Evolutionary conservation across 148 eudicot genomes (phyloP), one percentile per base, ranked within the genome.

Genomic region (Chenopodium album): DNA sequence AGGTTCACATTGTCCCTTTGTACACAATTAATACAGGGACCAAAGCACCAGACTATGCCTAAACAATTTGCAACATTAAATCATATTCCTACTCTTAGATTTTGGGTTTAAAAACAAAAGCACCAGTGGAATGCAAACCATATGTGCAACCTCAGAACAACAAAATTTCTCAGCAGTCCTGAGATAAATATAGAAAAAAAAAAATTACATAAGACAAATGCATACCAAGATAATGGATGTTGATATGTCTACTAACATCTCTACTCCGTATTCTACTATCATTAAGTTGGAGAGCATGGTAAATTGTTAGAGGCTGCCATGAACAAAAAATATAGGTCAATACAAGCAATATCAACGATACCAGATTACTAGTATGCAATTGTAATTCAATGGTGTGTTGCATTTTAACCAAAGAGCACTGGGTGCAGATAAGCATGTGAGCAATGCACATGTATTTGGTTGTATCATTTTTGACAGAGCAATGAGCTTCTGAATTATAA

Each of bases 151-250:
- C 1, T 13, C 46, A 32, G 17, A 69, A 69, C 48, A 8, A 37
- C 23, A 73, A 73, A n/a, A 12, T 47, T 12, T 32, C 2, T 46
- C 41, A 31, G 76, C 60, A 47, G 26, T 71, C 76, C 11, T 0
- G 14, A 47, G 31, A 73, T 34, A 66, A 67, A 23, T 13, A 28
- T 60, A 73, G 9, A 54, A 29, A 66, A n/a, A n/a, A 66, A 0
- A n/a, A 46, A 29, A 64, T 19, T 50, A 66, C 65, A 62, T 22
- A 62, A 78, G 44, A 73, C 11, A 78, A 76, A 62, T 71, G 74
- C 31, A 68, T 91, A 93, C 99, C 99, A 62, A 94, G 93, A 85
- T 94, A 94, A 81, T 92, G 98, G 81, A 96, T 90, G 79, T 82
- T 77, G 82, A 92, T 88, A 75, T 76, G 76, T 56, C 84, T 76